Evolutionary conservation across 495 filamentous ascomycete species (phyloP), one percentile per base, ranked within the genome.

Genomic region (Hypoxylon trugodes): DNA sequence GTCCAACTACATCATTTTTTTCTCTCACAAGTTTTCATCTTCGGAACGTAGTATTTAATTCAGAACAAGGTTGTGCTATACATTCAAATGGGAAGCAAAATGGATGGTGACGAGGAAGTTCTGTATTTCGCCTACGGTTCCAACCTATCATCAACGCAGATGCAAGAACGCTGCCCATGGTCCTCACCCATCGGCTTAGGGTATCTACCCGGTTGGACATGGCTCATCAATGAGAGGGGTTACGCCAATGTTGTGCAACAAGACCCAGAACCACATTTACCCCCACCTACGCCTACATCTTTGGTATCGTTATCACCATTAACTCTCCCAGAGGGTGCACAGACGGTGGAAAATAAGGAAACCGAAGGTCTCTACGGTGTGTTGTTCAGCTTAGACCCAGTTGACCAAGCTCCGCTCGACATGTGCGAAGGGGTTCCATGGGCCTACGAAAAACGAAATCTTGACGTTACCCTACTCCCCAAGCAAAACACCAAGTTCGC

Each of bases 221-320:
- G 78, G 78, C 69, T 77, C 45, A 79, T 81, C 70, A 81, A 79
- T 62, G 49, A 60, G 8, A 69, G 77, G 1, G 76, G 78, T 9
- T 77, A 73, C 33, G 78, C 78, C 25, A 81, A 78, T 61, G 66
- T 79, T 13, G 69, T 73, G n/a, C 15, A 36, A 30, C 36, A 49
- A n/a, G n/a, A n/a, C n/a, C 9, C 12, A n/a, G 24, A 36, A 13
- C 6, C 16, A 28, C 10, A 25, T 1, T 13, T 9, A 4, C 15
- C 41, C 6, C n/a, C 33, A 2, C 16, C 47, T 3, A 13, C 16
- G 30, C 22, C 16, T 7, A 35, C 22, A 38, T 8, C 16, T 18
- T 18, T 16, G 12, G 8, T 13, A 8, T 30, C 3, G 13, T 9
- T 2, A 0, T 37, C 10, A 16, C 3, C 12, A 13, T 19, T n/a